These are phyloP conservation scores for Fusarium acutatum DNA, from an alignment of 2,329 filamentous ascomycete species.

Conservation along the genomic window DNA sequence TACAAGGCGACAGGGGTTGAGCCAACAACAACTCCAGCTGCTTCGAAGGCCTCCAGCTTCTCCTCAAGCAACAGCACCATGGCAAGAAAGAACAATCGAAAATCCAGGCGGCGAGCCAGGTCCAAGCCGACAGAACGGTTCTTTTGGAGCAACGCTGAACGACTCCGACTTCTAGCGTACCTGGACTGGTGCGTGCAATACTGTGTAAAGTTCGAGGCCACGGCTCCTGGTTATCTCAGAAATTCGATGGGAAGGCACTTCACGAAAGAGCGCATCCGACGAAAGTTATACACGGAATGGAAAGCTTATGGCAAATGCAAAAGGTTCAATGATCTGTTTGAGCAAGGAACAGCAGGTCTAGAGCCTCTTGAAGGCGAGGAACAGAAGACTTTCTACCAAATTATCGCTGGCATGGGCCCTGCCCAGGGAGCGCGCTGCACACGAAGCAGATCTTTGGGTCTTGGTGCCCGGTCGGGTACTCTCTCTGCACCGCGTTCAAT, in stretches of 20 bases:
- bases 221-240: neutral
- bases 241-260: neutral
- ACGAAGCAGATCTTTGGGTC: neutral
- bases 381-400: accelerated
- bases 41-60: accelerated
- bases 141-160: accelerated
- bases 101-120: neutral
- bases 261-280: neutral
- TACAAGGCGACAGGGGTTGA: neutral
- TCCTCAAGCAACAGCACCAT: neutral
- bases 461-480: accelerated
- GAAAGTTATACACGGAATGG: neutral
- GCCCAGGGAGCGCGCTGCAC: accelerated
- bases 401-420: accelerated
- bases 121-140: neutral
- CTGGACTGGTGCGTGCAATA: neutral
- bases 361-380: accelerated
- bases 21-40: accelerated
- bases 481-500: accelerated
- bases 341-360: accelerated
- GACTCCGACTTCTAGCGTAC: neutral
- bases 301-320: accelerated
- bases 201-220: neutral
- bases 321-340: neutral
- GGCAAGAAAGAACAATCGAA: neutral